Base-by-base conservation (phyloP, 2,329 filamentous ascomycete species). In the Paecilomyces dactylethromorphus region DNA sequence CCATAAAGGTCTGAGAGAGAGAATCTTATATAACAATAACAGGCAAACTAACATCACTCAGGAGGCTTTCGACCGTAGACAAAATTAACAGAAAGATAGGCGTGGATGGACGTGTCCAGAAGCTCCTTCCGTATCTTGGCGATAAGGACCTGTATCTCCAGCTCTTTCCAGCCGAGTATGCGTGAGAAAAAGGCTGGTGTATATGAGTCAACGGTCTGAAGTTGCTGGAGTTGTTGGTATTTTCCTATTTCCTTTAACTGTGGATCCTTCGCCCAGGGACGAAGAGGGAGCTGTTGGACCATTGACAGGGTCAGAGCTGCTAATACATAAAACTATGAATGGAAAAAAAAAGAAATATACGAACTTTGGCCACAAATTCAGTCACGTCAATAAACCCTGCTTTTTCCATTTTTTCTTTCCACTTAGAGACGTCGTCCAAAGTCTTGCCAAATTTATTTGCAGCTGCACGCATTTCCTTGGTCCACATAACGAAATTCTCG, bases 361-460 rank as follows among this genome's bases (percentile, higher is more conserved):
- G 61, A 3, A 29, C 51, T 32, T 59, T 61, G 53, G 62, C 64
- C 7, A 63, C 63, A 12, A 60, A 64, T 4, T 62, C 63, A 32
- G 33, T 63, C 11, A 51, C 62, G 15, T 62, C 66, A 33, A 58
- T 60, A 21, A 57, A 57, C 5, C 54, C 55, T 11, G 56, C 52
- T 15, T 61, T 8, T 60, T 62, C 29, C 49, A 63, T 21, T 55
- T 60, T 31, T 58, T 60, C 29, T 18, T 52, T 63, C 61, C 53
- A 62, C 67, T 33, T 60, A 68, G 11, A 61, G 64, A 18, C 65
- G 61, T 35, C 54, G 59, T 54, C 56, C 24, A 22, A 26, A 39
- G 6, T 35, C 39, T 74, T 72, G 18, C 74, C 71, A 33, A 73
- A 73, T 56, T 64, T 66, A 49, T 59, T 62, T 24, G 68, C 71